These are phyloP conservation scores for Gardenia jasminoides DNA, from an alignment of 257 asterid genomes.

Conservation along the genomic window DNA sequence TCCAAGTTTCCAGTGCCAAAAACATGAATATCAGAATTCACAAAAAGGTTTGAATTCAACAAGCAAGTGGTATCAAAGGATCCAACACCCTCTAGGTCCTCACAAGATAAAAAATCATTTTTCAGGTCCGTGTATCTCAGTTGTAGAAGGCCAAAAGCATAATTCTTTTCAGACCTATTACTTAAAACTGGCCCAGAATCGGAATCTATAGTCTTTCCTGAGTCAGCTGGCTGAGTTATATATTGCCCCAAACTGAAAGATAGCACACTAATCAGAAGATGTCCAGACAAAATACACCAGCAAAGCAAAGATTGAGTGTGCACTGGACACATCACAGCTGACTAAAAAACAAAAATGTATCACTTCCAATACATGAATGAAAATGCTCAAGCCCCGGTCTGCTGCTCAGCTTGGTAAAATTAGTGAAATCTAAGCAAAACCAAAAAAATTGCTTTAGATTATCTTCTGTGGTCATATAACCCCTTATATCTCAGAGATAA, in stretches of 20 bases:
- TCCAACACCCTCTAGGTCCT: slow-evolving; percentile 88
- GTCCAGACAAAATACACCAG: slow-evolving; percentile 66
- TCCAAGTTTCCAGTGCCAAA: slow-evolving; percentile 79
- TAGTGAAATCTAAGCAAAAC: not conserved
- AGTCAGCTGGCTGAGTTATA: slow-evolving; percentile 26
- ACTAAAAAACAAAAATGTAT: slow-evolving; percentile 18
- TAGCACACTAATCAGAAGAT: slow-evolving; percentile 36
- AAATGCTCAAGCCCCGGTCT: not conserved
- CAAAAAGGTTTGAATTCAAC: slow-evolving; percentile 49
- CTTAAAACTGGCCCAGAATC: slow-evolving; percentile 27
- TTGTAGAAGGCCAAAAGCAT: slow-evolving; percentile 18
- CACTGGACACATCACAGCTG: slow-evolving; percentile 63
- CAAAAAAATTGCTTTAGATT: not conserved
- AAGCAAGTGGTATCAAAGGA: slow-evolving; percentile 77
- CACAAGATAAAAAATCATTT: slow-evolving; percentile 56
- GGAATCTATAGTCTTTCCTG: slow-evolving; percentile 29
- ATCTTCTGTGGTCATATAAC: not conserved
- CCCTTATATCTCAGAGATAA: not conserved
- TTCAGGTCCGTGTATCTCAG: slow-evolving; percentile 20
- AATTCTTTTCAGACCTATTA: slow-evolving; percentile 28
- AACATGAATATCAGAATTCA: slow-evolving; percentile 53
- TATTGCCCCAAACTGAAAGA: slow-evolving; percentile 37
- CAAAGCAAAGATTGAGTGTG: slow-evolving; percentile 38
- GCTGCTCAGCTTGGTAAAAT: not conserved
- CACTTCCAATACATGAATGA: slow-evolving; percentile 35